Base-by-base conservation (phyloP, 2,329 filamentous ascomycete genomes). In the Aspergillus novofumigatus region DNA sequence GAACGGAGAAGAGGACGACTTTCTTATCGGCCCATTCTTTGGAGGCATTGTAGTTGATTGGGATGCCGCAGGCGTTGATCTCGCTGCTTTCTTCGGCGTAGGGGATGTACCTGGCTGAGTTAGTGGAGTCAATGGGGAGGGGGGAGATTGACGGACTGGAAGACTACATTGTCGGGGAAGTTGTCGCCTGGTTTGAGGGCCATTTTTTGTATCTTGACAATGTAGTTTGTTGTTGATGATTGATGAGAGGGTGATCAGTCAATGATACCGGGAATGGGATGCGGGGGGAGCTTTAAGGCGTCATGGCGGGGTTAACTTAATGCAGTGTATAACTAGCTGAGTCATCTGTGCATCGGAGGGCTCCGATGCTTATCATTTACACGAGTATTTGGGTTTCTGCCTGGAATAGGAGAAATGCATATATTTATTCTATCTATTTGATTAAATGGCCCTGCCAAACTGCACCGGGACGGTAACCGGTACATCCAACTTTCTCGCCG, bases 161-260 rank as follows among this genome's bases (percentile, higher is more conserved):
- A 97, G 73, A 82, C 81, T 54, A 96, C 87, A 67, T 83, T 88
- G 63, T 85, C 81, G 62, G 92, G 93, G 82, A 97, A 93, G 69
- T 80, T 78, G 73, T 96, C 91, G 69, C 92, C 92, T 70, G 83
- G 82, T 73, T 92, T 87, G 75, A 94, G 85, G 70, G 83, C 45
- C 63, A 65, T 65, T 41, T 35, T 35, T 11, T 23, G 5, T 6
- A 17, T 35, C 11, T 17, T 35, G 32, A 32, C 29, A 32, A 4
- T 32, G 29, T 32, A 32, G 3, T 11, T 11, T 32, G 10, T 11
- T 32, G 29, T 32, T 32, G 29, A 32, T 4, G 28, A 29, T 35
- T 14, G 32, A 6, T 17, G 32, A 3, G 32, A 35, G 32, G 32
- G 5, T 17, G 32, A 6, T 35, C 32, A 5, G 32, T 35, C 9